Percentiles rank a stretch among this genome's conserved stretches.
phyloP scores from a whole-genome alignment of 2,329 filamentous ascomycete species.

The Didymella pomorum region DNA sequence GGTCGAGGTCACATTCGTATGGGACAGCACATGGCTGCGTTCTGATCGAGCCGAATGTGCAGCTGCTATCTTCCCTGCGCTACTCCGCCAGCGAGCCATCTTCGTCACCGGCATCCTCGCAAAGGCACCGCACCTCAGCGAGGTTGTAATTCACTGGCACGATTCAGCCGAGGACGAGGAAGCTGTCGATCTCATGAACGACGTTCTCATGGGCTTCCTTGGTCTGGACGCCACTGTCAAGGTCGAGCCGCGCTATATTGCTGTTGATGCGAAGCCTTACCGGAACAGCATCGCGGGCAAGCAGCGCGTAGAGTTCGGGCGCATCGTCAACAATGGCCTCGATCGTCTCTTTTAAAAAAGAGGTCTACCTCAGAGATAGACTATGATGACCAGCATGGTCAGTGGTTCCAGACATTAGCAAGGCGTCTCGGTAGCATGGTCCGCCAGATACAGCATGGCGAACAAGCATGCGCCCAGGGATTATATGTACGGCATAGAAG shows the following conservation, averaged over 20 bases:
- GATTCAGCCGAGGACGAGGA: slow-evolving; percentile 41
- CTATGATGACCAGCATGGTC: neutral
- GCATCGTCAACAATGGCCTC: slow-evolving; percentile 33
- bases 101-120: slow-evolving; percentile 37
- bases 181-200: slow-evolving; percentile 30
- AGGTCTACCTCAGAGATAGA: neutral
- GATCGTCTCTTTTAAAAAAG: slow-evolving; percentile 25
- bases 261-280: slow-evolving; percentile 33
- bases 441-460: neutral
- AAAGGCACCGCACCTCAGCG: slow-evolving; percentile 36
- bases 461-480: neutral
- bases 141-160: slow-evolving; percentile 45
- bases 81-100: slow-evolving; percentile 36
- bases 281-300: slow-evolving; percentile 37
- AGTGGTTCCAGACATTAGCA: neutral
- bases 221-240: slow-evolving; percentile 31
- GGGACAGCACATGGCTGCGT: slow-evolving; percentile 47
- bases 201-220: slow-evolving; percentile 36
- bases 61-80: slow-evolving; percentile 38
- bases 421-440: neutral
- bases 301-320: slow-evolving; percentile 42
- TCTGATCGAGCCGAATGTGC: slow-evolving; percentile 25
- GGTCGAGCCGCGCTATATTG: slow-evolving; percentile 40
- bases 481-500: neutral
- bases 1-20: slow-evolving; percentile 43